These are phyloP conservation scores for Candolleomyces eurysporus DNA, from an alignment of 768 basidiomycete species.

Conservation along the genomic window DNA sequence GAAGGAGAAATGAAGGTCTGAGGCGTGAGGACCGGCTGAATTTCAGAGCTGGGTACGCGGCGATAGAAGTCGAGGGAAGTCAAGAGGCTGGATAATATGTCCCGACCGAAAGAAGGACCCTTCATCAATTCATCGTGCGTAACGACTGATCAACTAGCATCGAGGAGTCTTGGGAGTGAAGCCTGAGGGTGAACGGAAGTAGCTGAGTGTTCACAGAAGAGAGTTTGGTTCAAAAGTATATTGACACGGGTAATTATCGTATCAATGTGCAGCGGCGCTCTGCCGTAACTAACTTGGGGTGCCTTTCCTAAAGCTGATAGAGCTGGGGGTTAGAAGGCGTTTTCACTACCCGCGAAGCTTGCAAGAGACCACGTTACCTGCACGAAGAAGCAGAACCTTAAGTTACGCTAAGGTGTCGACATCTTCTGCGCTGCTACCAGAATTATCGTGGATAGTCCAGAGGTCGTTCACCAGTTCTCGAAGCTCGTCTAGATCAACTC, in stretches of 20 bases:
- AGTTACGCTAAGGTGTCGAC: background rate
- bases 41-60: background rate
- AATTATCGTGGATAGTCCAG: constrained; percentile 57
- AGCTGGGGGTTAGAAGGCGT: background rate
- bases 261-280: background rate
- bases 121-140: background rate
- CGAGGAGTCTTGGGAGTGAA: background rate
- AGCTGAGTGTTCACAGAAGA: background rate
- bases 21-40: background rate
- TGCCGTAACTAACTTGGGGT: background rate
- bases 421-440: constrained; percentile 8
- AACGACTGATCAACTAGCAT: background rate
- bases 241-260: background rate
- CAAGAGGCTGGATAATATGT: background rate
- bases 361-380: background rate
- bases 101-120: background rate
- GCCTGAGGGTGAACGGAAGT: background rate
- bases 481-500: constrained; percentile 55
- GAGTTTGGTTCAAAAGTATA: background rate
- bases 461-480: constrained; percentile 54
- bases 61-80: background rate
- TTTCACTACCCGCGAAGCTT: background rate
- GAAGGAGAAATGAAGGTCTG: background rate
- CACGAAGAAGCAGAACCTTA: background rate
- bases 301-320: background rate